Evolutionary conservation across 805 yeast species (phyloP), one percentile per base, ranked within the genome.

Genomic region (Wickerhamiella vanderwaltii): DNA sequence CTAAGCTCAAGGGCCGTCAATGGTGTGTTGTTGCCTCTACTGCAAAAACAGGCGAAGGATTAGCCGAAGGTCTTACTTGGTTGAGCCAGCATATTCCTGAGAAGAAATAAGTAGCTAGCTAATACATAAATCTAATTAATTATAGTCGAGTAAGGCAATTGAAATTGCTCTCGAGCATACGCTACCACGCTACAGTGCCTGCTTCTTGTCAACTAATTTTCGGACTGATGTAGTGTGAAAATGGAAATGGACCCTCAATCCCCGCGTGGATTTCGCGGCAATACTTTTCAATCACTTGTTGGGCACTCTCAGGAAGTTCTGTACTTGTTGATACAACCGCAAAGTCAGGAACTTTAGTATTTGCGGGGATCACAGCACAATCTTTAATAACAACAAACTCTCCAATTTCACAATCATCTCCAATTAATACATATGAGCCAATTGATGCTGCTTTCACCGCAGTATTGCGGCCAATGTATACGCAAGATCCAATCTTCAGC

Each of bases 11-110:
- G 44, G 75, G 73, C 40, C 88, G 86, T 57, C 68, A 79, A 42
- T 87, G 94, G 94, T 80, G 91, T 39, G 93, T 87, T 28, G 82
- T 87, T 46, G 95, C 95, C 17, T 79, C 94, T 20, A 78, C 85
- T 51, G 95, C 94, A 24, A 73, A 77, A 48, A 80, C 85, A 44
- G 95, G 95, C 20, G 86, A 85, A 44, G 96, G 95, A 13, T 68
- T 86, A 46, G 77, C 78, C 33, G 95, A 86, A 60, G 87, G 94
- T 6, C 66, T 85, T 58, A 77, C 83, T 47, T 85, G 95, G 95
- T 71, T 85, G 39, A 72, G 87, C 12, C 73, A 71, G 46, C 80
- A 82, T 51, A 68, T 65, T 52, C 56, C 63, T 11, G 59, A 57
- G 32, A 43, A 43, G 40, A 41, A 41, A 16, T 35, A 23, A 23